Evolutionary conservation across 441 rosid species (phyloP).

Genomic region (Macaranga tanarius): DNA sequence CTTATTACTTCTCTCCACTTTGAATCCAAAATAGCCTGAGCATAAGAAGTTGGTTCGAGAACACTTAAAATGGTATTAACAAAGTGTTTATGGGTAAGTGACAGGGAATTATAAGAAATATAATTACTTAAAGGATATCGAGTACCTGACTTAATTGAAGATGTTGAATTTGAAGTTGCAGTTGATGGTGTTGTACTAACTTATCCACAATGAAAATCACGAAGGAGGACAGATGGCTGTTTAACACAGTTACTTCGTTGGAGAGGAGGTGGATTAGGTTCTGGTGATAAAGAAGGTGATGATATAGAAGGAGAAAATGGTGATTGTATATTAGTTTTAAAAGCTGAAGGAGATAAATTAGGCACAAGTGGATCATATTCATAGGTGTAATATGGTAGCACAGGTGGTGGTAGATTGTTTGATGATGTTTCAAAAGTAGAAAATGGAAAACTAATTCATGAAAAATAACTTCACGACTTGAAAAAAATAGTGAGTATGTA

Average conservation of each 20-base stretch:
- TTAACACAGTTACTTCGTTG: accelerated
- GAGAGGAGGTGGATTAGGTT: background rate
- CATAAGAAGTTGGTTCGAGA: background rate
- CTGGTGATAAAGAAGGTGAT: background rate
- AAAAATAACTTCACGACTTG: background rate
- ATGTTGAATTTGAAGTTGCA: no score
- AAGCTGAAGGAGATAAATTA: no score
- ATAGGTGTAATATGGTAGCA: background rate
- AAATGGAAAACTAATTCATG: background rate
- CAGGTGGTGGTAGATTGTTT: no score
- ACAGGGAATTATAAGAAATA: no score
- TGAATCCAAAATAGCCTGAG: no score
- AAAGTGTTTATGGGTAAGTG: no score
- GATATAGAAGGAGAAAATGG: background rate
- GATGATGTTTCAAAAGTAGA: no score
- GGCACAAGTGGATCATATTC: no score
- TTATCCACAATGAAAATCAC: no score
- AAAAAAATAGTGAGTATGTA: background rate
- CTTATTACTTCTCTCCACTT: background rate
- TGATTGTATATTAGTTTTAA: background rate
- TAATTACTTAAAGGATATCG: no score
- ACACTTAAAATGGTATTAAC: background rate
- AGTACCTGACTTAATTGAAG: no score
- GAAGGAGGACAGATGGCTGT: background rate
- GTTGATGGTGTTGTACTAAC: no score